Percentiles rank a stretch among this genome's conserved stretches.
Conservation (phyloP, 148 eudicot genomes). For the Amaranthus palmeri region DNA sequence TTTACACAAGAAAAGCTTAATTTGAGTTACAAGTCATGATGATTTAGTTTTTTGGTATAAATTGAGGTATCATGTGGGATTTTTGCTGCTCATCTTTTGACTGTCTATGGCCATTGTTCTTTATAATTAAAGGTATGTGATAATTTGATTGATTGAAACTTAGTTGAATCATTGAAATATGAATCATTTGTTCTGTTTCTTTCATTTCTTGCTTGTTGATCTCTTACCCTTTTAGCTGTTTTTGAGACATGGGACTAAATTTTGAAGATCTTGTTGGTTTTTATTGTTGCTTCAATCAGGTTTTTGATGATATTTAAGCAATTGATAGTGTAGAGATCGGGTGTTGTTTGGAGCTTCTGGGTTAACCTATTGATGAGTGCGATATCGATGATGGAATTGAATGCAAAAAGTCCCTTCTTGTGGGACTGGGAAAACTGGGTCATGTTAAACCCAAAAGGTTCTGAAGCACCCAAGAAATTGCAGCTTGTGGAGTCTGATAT, state of each 20-base stretch:
- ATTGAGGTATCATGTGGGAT: constrained; percentile 16
- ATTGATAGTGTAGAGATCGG: constrained; percentile 9
- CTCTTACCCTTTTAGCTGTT: background rate
- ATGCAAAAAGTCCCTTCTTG: constrained; percentile 47
- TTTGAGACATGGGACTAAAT: background rate
- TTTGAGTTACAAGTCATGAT: background rate
- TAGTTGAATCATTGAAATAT: background rate
- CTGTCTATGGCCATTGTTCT: constrained; percentile 7
- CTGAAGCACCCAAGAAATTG: constrained; percentile 50
- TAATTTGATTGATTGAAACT: background rate
- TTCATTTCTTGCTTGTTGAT: background rate
- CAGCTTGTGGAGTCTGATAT: constrained; percentile 55
- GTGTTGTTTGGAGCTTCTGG: constrained; percentile 9
- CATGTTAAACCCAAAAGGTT: constrained; percentile 43
- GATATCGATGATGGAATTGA: constrained; percentile 68
- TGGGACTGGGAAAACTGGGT: constrained; percentile 88
- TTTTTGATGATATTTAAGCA: background rate
- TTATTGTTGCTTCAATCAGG: background rate
- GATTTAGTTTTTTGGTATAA: background rate
- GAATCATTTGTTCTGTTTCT: background rate
- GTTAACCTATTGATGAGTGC: constrained; percentile 22
- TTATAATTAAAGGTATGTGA: constrained; percentile 20
- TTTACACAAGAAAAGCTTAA: background rate
- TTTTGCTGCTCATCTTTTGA: constrained; percentile 8
- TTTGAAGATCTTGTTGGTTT: constrained; percentile 11